Evolutionary conservation across 371 early-diverging fungal genomes (phyloP).

Genomic region (Amoeboradix gromovi): DNA sequence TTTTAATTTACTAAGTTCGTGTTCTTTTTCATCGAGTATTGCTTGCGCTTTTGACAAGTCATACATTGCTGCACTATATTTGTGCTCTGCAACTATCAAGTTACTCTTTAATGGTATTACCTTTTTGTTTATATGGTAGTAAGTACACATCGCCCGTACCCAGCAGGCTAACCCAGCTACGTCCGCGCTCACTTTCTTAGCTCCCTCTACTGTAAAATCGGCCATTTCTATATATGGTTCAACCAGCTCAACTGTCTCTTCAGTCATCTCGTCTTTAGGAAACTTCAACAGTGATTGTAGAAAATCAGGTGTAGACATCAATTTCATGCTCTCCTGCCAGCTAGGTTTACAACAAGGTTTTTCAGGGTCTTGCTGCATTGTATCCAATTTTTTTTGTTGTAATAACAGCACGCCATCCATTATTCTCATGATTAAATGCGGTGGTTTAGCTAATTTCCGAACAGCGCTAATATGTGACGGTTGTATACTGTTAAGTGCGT

Average conservation of each 20-base stretch:
- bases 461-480: constrained; percentile 27
- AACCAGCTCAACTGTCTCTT: constrained; percentile 24
- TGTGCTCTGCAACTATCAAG: constrained; percentile 22
- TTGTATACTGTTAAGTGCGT: constrained; percentile 27
- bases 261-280: constrained; percentile 28
- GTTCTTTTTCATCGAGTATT: constrained; percentile 25
- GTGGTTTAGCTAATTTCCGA: constrained; percentile 29
- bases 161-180: constrained; percentile 28
- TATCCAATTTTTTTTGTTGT: constrained; percentile 18
- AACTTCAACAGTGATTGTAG: constrained; percentile 20
- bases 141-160: constrained; percentile 24
- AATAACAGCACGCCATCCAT: constrained; percentile 28
- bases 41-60: constrained; percentile 22
- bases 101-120: constrained; percentile 29
- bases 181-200: constrained; percentile 32
- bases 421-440: constrained; percentile 29
- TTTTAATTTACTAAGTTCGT: constrained; percentile 23
- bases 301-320: constrained; percentile 25
- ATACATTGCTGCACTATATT: constrained; percentile 18
- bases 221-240: constrained; percentile 27
- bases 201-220: constrained; percentile 29
- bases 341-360: constrained; percentile 22
- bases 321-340: constrained; percentile 23
- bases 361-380: constrained; percentile 22
- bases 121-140: constrained; percentile 27